Evolutionary conservation across 2,329 filamentous ascomycete species (phyloP).

Genomic region (Penicillium capsulatum): DNA sequence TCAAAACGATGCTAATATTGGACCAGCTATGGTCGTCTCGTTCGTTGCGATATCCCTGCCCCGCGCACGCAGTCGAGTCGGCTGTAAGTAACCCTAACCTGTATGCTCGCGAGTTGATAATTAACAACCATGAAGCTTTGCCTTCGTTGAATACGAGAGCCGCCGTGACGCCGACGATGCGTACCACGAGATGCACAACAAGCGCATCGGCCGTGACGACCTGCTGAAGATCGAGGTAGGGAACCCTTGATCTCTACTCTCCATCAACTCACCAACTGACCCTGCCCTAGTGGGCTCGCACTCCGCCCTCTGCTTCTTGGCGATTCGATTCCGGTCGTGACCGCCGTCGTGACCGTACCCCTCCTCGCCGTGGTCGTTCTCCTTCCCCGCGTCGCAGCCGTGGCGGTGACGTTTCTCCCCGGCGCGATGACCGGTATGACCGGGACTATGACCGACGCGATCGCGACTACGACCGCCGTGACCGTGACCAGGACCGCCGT

Average conservation of each 20-base stretch:
- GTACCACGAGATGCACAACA: constrained; percentile 99
- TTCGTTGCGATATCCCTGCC: constrained; percentile 96
- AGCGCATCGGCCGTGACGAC: constrained; percentile 93
- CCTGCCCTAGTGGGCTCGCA: constrained; percentile 85
- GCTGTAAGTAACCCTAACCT: constrained; percentile 66
- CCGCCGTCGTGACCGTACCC: constrained; percentile 63
- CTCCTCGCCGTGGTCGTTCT: constrained; percentile 67
- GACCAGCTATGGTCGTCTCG: constrained; percentile 86
- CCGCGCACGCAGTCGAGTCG: constrained; percentile 89
- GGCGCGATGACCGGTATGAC: constrained; percentile 81
- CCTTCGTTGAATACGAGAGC: constrained; percentile 98
- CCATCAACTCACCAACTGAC: neutral
- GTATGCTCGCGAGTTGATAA: too few relatives aligned
- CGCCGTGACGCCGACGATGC: constrained; percentile 97
- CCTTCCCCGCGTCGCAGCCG: constrained; percentile 56
- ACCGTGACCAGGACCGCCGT: constrained; percentile 43
- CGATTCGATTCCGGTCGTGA: constrained; percentile 88
- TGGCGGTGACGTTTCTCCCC: constrained; percentile 69
- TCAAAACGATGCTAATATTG: constrained; percentile 38
- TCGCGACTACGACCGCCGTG: constrained; percentile 64
- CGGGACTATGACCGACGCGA: constrained; percentile 68
- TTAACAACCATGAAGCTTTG: constrained; percentile 60
- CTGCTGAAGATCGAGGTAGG: constrained; percentile 91
- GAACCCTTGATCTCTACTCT: constrained; percentile 30
- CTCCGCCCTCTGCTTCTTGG: constrained; percentile 96